Evolutionary conservation across 768 basidiomycete species (phyloP).

Genomic region (Multifurca ochricompacta): DNA sequence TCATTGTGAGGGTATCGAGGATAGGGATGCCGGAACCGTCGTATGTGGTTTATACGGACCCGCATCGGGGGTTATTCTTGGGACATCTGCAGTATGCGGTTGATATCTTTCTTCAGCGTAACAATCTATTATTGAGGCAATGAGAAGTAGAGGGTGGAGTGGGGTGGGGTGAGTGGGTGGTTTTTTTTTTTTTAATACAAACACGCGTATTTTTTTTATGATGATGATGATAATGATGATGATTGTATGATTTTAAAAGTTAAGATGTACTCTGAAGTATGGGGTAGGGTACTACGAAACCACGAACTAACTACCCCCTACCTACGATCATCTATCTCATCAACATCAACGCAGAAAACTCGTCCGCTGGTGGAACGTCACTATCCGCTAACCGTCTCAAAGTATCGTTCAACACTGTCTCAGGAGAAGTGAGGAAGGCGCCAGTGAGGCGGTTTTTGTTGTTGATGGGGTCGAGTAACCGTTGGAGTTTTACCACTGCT

Average conservation of each 20-base stretch:
- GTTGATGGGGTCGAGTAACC: not conserved
- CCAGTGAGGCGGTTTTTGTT: not conserved
- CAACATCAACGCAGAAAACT: not conserved
- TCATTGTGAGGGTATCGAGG: slow-evolving; percentile 8
- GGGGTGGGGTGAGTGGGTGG: too few relatives aligned
- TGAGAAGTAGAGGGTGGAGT: too few relatives aligned
- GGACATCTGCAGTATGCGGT: not conserved
- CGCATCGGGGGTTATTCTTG: slow-evolving; percentile 1
- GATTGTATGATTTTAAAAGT: too few relatives aligned
- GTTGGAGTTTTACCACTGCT: not conserved
- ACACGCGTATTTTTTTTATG: too few relatives aligned
- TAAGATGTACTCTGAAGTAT: too few relatives aligned
- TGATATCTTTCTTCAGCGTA: slow-evolving; percentile 5
- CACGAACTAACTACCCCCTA: too few relatives aligned
- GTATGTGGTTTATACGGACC: not conserved
- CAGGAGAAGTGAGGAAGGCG: not conserved
- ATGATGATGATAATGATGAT: too few relatives aligned
- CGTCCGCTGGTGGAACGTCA: not conserved
- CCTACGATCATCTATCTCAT: too few relatives aligned
- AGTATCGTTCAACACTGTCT: not conserved
- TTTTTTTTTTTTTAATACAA: not conserved
- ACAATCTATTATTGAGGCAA: too few relatives aligned
- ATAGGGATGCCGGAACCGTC: slow-evolving; percentile 1
- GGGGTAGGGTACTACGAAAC: too few relatives aligned
- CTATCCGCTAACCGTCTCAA: not conserved